Evolutionary conservation across 2,329 filamentous ascomycete genomes (phyloP).

Genomic region (Sclerotinia trifoliorum): DNA sequence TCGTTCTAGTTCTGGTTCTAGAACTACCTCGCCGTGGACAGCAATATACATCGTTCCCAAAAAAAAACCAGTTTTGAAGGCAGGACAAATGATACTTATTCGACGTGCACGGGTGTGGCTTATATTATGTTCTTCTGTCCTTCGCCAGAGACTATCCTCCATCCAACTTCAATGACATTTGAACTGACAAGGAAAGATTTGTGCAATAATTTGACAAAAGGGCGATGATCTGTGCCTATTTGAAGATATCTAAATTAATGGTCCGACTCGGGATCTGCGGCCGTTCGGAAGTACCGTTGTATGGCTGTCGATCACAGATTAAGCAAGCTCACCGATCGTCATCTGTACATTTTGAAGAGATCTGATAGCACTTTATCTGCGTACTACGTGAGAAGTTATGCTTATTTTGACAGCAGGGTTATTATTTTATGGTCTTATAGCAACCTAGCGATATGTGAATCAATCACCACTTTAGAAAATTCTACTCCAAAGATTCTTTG

Average conservation of each 20-base stretch:
- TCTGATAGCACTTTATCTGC: background rate
- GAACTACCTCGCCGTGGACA: background rate
- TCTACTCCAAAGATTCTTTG: background rate
- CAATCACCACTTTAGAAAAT: background rate
- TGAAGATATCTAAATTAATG: background rate
- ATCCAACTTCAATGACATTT: background rate
- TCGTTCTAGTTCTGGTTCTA: background rate
- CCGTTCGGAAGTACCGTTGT: constrained; percentile 8
- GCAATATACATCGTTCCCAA: background rate
- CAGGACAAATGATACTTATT: background rate
- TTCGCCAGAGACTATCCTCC: background rate
- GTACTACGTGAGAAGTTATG: background rate
- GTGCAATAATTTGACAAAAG: background rate
- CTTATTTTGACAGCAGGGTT: background rate
- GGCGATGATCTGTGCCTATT: background rate
- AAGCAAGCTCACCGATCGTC: background rate
- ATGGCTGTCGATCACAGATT: constrained; percentile 13
- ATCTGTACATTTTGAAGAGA: background rate
- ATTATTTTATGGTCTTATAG: background rate
- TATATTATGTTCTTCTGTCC: background rate
- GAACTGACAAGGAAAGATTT: background rate
- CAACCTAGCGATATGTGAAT: background rate
- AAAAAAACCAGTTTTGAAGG: background rate
- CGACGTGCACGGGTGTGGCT: background rate
- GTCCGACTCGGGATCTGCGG: background rate